phyloP scores from a whole-genome alignment of 306 rosid species.

The Castanospermum australe region DNA sequence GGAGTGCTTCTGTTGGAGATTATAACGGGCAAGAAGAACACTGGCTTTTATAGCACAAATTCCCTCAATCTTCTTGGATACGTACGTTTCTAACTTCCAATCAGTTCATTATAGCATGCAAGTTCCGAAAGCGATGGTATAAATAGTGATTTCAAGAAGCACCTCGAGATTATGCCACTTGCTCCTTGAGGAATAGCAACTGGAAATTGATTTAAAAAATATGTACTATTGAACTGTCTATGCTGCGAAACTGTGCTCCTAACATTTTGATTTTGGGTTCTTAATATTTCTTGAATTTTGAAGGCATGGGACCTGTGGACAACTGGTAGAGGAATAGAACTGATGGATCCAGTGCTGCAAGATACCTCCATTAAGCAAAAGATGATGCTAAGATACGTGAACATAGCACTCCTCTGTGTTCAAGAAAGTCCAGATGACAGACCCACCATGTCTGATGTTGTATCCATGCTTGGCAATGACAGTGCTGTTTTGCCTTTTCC shows the following conservation, averaged over 20 bases:
- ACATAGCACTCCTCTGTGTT: slow-evolving; percentile 28
- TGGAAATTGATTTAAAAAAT: not conserved
- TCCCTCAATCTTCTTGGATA: slow-evolving; percentile 25
- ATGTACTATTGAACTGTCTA: not conserved
- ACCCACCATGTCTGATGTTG: slow-evolving; percentile 26
- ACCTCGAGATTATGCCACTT: not conserved
- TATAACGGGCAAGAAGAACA: slow-evolving; percentile 24
- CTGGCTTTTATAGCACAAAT: not conserved
- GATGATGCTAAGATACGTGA: not conserved
- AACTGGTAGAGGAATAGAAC: not conserved
- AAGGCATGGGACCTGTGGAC: slow-evolving; percentile 34
- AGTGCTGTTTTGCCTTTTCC: not conserved
- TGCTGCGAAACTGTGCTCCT: not conserved
- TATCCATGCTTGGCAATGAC: slow-evolving; percentile 21
- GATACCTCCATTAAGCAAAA: not conserved
- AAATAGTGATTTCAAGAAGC: not conserved
- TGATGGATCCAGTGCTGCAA: slow-evolving; percentile 9
- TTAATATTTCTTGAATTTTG: not conserved
- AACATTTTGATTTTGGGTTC: not conserved
- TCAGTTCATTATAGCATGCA: not conserved
- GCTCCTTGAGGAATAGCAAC: too few relatives aligned
- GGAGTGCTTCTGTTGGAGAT: slow-evolving; percentile 15
- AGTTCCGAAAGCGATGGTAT: not conserved
- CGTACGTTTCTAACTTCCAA: not conserved
- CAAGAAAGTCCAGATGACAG: slow-evolving; percentile 26